Percentiles rank a stretch among this genome's conserved stretches.
Conservation (phyloP, 2,329 filamentous ascomycete genomes). For the Aspergillus niger region DNA sequence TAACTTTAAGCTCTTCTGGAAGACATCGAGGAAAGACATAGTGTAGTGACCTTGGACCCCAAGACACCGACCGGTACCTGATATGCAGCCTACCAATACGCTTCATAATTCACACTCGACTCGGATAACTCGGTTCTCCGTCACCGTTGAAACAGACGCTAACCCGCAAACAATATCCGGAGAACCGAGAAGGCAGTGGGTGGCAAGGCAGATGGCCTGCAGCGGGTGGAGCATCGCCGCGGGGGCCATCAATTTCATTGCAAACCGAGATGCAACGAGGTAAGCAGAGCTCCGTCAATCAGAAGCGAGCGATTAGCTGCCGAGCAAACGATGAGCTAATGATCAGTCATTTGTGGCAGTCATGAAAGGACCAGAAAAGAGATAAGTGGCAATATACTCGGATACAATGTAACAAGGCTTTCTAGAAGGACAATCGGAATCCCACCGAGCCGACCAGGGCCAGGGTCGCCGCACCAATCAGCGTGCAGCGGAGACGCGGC, state of each 20-base stretch:
- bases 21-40: too few species aligned
- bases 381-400: not conserved
- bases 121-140: too few species aligned
- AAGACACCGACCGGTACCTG: too few species aligned
- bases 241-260: not conserved
- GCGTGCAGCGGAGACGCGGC: not conserved
- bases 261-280: too few species aligned
- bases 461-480: constrained; percentile 6
- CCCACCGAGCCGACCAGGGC: not conserved
- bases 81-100: too few species aligned
- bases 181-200: not conserved
- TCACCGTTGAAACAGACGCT: too few species aligned
- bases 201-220: not conserved
- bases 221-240: not conserved
- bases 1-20: too few species aligned
- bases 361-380: not conserved
- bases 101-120: too few species aligned
- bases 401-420: not conserved
- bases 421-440: constrained; percentile 4
- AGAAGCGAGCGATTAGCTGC: not conserved
- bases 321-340: not conserved
- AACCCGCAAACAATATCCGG: not conserved
- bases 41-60: too few species aligned
- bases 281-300: not conserved
- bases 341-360: constrained; percentile 4